These are phyloP conservation scores for Suhomyces yuchorum DNA, from an alignment of 1,139 yeast genomes.

Conservation along the genomic window DNA sequence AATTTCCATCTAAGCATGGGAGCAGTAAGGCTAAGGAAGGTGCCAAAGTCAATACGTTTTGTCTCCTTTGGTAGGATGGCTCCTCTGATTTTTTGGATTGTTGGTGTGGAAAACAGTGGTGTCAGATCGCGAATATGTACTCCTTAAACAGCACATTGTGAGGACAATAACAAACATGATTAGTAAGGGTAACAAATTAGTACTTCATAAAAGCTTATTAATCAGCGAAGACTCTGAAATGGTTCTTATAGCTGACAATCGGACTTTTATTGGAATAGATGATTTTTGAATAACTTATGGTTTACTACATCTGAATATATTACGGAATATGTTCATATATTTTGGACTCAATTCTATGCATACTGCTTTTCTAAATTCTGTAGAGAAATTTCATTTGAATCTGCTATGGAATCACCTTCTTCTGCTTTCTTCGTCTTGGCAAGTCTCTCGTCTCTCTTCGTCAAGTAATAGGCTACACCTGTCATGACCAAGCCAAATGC, in stretches of 20 bases:
- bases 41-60: too few species aligned
- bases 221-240: too few species aligned
- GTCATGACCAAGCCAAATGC: constrained; percentile 25
- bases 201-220: too few species aligned
- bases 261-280: too few species aligned
- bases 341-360: neutral
- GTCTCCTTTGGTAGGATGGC: too few species aligned
- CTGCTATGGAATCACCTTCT: neutral
- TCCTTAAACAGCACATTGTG: neutral
- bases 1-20: too few species aligned
- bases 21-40: too few species aligned
- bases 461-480: constrained; percentile 29
- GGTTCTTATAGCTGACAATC: too few species aligned
- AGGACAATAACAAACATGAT: neutral
- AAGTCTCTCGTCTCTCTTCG: constrained; percentile 33
- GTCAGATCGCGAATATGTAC: neutral
- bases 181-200: too few species aligned
- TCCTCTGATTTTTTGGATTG: too few species aligned
- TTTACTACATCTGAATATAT: too few species aligned
- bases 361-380: neutral
- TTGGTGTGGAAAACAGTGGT: neutral
- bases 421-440: neutral
- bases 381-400: neutral
- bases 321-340: neutral
- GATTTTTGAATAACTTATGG: too few species aligned